Evolutionary conservation across 1,139 yeast genomes (phyloP).

Genomic region (Blastobotrys buckinghamii): DNA sequence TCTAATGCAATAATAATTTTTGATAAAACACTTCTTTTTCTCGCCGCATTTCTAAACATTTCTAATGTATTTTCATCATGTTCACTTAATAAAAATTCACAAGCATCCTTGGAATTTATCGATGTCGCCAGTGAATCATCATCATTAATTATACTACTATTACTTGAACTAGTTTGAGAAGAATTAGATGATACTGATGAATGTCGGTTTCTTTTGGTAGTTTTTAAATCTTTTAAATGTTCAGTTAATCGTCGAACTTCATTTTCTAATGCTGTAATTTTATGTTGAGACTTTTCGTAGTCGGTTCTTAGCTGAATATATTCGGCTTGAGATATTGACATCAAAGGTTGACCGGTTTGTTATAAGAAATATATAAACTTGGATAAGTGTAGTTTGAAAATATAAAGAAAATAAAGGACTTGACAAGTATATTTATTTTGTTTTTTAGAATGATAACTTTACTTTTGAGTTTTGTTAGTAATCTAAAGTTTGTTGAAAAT

Average conservation of each 20-base stretch:
- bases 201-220: neutral
- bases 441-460: too few relatives aligned
- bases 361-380: too few relatives aligned
- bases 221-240: neutral
- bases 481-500: too few relatives aligned
- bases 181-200: neutral
- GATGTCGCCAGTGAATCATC: neutral
- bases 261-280: conserved; percentile 1
- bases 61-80: neutral
- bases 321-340: conserved; percentile 2
- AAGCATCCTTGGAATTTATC: neutral
- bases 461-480: too few relatives aligned
- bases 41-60: neutral
- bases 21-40: conserved; percentile 1
- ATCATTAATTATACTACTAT: neutral
- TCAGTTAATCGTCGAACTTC: conserved; percentile 3
- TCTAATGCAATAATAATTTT: conserved; percentile 1
- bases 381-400: too few relatives aligned
- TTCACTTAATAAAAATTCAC: neutral
- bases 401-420: too few relatives aligned
- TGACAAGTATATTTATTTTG: too few relatives aligned
- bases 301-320: neutral
- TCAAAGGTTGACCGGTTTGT: neutral
- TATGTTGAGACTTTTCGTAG: neutral
- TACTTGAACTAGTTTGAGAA: neutral